phyloP scores from a whole-genome alignment of 257 asterid species.

The Primulina eburnea region DNA sequence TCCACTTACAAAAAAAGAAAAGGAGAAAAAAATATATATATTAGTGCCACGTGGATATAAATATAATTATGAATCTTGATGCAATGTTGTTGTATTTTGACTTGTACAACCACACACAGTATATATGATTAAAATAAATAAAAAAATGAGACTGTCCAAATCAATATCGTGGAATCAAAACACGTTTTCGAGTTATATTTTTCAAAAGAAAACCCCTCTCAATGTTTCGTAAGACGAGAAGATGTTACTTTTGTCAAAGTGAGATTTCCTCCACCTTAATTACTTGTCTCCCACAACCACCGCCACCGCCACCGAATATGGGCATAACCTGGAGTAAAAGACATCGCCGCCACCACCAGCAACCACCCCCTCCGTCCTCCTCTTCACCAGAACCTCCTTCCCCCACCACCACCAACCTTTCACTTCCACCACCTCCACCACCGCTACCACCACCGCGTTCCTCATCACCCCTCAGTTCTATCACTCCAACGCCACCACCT shows the following conservation, averaged over 20 bases:
- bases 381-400: slow-evolving; percentile 27
- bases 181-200: not conserved
- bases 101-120: too few species aligned
- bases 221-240: not conserved
- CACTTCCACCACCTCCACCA: slow-evolving; percentile 30
- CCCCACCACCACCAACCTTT: slow-evolving; percentile 17
- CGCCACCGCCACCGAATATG: slow-evolving; percentile 32
- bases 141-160: too few species aligned
- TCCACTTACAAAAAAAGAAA: too few species aligned
- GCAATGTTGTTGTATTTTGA: too few species aligned
- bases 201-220: too few species aligned
- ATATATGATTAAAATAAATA: too few species aligned
- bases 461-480: slow-evolving; percentile 8
- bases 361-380: slow-evolving; percentile 23
- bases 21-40: too few species aligned
- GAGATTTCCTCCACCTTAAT: not conserved
- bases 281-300: not conserved
- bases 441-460: slow-evolving; percentile 19
- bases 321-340: slow-evolving; percentile 64
- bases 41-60: too few species aligned
- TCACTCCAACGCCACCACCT: slow-evolving; percentile 15
- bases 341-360: slow-evolving; percentile 36
- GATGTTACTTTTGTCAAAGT: not conserved
- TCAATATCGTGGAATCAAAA: too few species aligned
- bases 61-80: too few species aligned